Conservation (phyloP, 352 stramenopile genomes). For the Globisporangium canariense region DNA sequence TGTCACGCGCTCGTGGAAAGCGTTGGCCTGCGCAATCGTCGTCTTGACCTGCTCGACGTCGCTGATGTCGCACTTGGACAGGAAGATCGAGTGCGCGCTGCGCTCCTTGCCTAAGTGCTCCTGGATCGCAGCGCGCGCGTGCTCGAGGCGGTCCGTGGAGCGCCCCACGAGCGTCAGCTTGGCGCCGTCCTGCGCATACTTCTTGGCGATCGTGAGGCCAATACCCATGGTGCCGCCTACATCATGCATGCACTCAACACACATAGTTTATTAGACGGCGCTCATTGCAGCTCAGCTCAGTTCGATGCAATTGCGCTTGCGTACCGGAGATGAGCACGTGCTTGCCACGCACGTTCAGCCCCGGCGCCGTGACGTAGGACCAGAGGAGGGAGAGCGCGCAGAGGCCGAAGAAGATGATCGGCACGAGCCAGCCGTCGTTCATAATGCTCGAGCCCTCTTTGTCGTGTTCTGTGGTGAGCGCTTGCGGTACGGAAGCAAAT, state of each 20-base stretch:
- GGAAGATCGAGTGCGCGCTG: conserved; percentile 24
- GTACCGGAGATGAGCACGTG: conserved; percentile 63
- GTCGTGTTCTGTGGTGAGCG: background rate
- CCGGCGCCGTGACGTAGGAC: conserved; percentile 38
- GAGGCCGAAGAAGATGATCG: conserved; percentile 12
- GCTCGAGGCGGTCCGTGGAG: conserved; percentile 9
- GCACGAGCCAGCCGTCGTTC: conserved; percentile 12
- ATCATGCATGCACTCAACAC: background rate
- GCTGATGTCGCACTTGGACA: conserved; percentile 38
- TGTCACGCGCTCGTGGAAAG: conserved; percentile 49
- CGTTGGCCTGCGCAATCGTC: conserved; percentile 48
- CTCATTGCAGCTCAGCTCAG: background rate
- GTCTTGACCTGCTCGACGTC: conserved; percentile 33
- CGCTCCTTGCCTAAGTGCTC: background rate
- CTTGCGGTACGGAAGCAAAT: no score
- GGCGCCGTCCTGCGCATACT: conserved; percentile 47
- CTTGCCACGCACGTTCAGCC: conserved; percentile 43
- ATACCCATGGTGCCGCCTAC: conserved; percentile 22
- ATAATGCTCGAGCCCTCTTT: background rate
- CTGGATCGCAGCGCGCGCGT: conserved; percentile 11
- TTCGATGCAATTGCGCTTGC: background rate
- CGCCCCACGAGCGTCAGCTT: conserved; percentile 24
- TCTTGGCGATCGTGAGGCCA: conserved; percentile 58
- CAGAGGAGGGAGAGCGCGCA: conserved; percentile 45
- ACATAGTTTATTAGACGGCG: background rate